Conservation (phyloP, 495 filamentous ascomycete species). For the Daldinia childiae region DNA sequence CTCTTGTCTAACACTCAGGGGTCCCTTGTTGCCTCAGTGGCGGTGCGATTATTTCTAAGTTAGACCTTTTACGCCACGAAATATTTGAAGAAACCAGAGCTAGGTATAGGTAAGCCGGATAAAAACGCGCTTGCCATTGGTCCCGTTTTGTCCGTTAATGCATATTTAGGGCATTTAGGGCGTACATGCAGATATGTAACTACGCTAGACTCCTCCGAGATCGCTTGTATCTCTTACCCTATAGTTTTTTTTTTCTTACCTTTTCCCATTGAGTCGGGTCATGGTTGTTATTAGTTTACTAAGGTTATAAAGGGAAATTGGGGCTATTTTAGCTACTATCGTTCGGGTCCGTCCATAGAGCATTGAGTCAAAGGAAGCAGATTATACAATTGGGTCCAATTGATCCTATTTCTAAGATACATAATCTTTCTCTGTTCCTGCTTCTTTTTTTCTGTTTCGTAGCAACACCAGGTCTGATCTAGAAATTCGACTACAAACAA, state of each 20-base stretch:
- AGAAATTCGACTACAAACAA: background rate
- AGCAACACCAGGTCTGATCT: slow-evolving; percentile 6
- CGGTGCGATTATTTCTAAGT: background rate
- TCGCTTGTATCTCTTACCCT: slow-evolving; percentile 2
- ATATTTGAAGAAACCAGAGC: no score
- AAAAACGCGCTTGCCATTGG: slow-evolving; percentile 11
- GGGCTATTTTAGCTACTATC: slow-evolving; percentile 27
- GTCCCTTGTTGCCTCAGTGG: slow-evolving; percentile 20
- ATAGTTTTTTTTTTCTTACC: slow-evolving; percentile 21
- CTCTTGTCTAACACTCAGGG: slow-evolving; percentile 26
- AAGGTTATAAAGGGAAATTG: slow-evolving; percentile 25
- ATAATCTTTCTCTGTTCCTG: slow-evolving; percentile 2
- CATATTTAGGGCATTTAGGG: background rate
- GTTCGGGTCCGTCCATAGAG: slow-evolving; percentile 20
- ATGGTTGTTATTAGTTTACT: slow-evolving; percentile 4
- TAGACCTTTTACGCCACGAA: slow-evolving; percentile 11
- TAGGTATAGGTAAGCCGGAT: background rate
- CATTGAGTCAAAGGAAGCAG: slow-evolving; percentile 23
- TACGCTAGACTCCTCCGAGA: slow-evolving; percentile 8
- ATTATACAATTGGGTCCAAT: slow-evolving; percentile 15
- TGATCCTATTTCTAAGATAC: background rate
- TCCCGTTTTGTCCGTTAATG: background rate
- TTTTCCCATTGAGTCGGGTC: slow-evolving; percentile 28
- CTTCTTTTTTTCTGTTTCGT: slow-evolving; percentile 5
- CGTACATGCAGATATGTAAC: slow-evolving; percentile 2